Percentiles rank a stretch among this genome's conserved stretches.
phyloP scores from a whole-genome alignment of 192 early-diverging fungal genomes.

The Dispira parvispora region DNA sequence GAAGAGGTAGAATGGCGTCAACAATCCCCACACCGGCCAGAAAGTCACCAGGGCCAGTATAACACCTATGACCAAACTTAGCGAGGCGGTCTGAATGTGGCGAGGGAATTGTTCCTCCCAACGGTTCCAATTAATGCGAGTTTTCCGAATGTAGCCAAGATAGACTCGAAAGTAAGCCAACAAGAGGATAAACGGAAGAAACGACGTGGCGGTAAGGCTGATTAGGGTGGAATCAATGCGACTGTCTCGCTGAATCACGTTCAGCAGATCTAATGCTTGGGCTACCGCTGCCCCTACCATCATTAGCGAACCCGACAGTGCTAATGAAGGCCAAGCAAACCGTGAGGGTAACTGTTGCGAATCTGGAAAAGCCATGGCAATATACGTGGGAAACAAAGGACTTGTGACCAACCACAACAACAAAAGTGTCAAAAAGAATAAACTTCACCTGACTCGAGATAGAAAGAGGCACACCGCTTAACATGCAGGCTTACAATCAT shows the following conservation, averaged over 20 bases:
- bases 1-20: not conserved
- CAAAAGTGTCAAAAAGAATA: too few relatives aligned
- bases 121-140: not conserved
- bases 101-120: not conserved
- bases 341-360: not conserved
- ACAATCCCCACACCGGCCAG: slow-evolving; percentile 1
- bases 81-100: not conserved
- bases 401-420: too few relatives aligned
- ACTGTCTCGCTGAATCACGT: not conserved
- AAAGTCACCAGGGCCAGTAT: not conserved
- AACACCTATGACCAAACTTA: not conserved
- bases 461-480: too few relatives aligned
- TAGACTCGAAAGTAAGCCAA: slow-evolving; percentile 1
- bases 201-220: not conserved
- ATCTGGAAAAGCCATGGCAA: not conserved
- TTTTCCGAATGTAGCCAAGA: not conserved
- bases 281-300: not conserved
- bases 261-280: not conserved
- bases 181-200: not conserved
- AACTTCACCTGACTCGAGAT: too few relatives aligned
- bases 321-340: not conserved
- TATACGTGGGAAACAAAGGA: not conserved
- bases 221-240: not conserved
- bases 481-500: too few relatives aligned
- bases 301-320: not conserved